These are phyloP conservation scores for Fusarium musae DNA, from an alignment of 2,329 filamentous ascomycete genomes.

Conservation along the genomic window DNA sequence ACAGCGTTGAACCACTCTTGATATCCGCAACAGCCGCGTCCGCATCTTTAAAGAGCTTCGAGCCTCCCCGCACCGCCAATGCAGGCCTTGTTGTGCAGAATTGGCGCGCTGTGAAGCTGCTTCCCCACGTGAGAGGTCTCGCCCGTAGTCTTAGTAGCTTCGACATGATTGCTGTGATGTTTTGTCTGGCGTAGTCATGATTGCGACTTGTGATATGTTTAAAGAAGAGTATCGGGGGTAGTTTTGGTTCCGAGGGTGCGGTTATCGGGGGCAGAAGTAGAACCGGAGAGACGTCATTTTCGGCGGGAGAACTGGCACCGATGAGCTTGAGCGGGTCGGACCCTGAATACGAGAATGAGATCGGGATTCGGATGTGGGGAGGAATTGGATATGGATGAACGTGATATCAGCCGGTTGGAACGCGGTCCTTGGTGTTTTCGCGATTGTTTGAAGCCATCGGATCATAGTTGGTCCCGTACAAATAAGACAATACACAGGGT, in stretches of 20 bases:
- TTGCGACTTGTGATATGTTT: constrained; percentile 30
- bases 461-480: neutral
- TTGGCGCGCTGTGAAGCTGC: constrained; percentile 35
- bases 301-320: constrained; percentile 33
- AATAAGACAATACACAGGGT: neutral
- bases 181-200: constrained; percentile 8
- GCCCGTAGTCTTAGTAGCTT: constrained; percentile 16
- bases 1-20: constrained; percentile 74
- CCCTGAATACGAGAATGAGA: neutral
- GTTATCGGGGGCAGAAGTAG: constrained; percentile 24
- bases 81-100: constrained; percentile 36
- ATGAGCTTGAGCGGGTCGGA: constrained; percentile 10
- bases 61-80: constrained; percentile 38
- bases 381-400: neutral
- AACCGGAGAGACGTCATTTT: constrained; percentile 32
- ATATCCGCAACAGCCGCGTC: constrained; percentile 78
- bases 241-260: constrained; percentile 19
- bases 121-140: constrained; percentile 35
- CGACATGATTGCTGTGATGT: constrained; percentile 23
- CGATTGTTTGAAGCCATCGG: neutral
- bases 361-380: neutral
- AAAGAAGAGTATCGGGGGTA: constrained; percentile 29
- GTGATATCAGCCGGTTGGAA: neutral
- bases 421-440: neutral
- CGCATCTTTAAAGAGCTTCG: constrained; percentile 65